Percentiles rank a stretch among this genome's conserved stretches.
phyloP scores from a whole-genome alignment of 345 rosid genomes.

The Erysimum cheiranthoides region DNA sequence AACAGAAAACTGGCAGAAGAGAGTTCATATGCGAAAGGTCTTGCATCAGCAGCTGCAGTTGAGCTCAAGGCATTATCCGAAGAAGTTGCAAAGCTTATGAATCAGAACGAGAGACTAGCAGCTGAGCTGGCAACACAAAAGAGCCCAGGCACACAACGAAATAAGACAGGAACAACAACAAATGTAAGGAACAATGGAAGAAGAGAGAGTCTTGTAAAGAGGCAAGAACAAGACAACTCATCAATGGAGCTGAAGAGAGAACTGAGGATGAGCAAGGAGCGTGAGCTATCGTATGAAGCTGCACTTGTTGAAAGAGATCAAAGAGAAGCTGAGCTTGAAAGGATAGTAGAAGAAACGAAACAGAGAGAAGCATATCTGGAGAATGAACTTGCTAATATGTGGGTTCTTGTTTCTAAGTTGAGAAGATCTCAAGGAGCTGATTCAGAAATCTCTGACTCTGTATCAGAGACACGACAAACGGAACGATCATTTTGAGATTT shows the following conservation, averaged over 20 bases:
- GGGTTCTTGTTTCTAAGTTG: constrained; percentile 95
- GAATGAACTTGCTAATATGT: constrained; percentile 98
- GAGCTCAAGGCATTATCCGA: constrained; percentile 98
- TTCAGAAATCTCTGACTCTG: constrained; percentile 50
- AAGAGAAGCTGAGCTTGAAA: constrained; percentile 78
- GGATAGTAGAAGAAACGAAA: constrained; percentile 87
- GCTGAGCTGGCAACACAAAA: constrained; percentile 71
- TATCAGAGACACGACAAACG: constrained; percentile 41
- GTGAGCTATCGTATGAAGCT: constrained; percentile 86
- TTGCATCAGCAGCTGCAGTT: constrained; percentile 99
- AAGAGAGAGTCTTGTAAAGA: constrained; percentile 53
- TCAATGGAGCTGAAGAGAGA: constrained; percentile 80
- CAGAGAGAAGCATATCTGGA: constrained; percentile 94
- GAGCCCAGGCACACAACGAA: constrained; percentile 63
- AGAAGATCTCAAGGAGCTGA: constrained; percentile 71
- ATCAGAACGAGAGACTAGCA: constrained; percentile 78
- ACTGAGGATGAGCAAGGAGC: constrained; percentile 73
- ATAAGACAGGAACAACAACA: constrained; percentile 53
- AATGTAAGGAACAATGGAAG: constrained; percentile 71
- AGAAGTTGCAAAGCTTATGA: constrained; percentile 96
- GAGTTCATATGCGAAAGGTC: constrained; percentile 96
- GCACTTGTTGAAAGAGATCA: constrained; percentile 81
- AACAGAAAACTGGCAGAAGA: constrained; percentile 91
- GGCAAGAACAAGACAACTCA: constrained; percentile 67
- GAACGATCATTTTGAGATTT: constrained; percentile 46